Conservation (phyloP, 108 stramenopile genomes). For the Skeletonema potamos region DNA sequence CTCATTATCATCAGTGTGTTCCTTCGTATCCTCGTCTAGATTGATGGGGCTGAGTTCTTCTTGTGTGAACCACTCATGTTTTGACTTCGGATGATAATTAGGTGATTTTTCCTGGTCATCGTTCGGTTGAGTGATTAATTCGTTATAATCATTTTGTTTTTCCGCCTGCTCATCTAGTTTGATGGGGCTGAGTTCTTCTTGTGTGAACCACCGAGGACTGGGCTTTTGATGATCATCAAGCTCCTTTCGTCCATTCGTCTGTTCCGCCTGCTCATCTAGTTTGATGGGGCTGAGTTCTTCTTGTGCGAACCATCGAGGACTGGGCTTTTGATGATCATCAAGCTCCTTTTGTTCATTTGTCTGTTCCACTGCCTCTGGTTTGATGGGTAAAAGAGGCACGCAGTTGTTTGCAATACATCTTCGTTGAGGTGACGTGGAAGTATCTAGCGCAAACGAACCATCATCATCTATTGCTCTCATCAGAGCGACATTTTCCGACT, state of each 20-base stretch:
- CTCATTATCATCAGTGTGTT: not conserved
- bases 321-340: too few relatives aligned
- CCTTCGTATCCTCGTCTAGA: not conserved
- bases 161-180: too few relatives aligned
- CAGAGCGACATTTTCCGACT: conserved; percentile 17
- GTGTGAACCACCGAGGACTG: too few relatives aligned
- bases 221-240: too few relatives aligned
- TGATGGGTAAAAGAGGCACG: not conserved
- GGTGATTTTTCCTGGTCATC: too few relatives aligned
- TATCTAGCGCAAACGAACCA: not conserved
- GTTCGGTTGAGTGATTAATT: too few relatives aligned
- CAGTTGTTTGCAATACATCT: not conserved
- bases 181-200: too few relatives aligned
- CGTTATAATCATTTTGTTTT: too few relatives aligned
- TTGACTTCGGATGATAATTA: not conserved
- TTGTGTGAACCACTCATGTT: not conserved
- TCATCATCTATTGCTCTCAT: not conserved
- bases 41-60: not conserved
- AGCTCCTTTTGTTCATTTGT: not conserved
- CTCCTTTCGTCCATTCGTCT: not conserved
- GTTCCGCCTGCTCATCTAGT: too few relatives aligned
- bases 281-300: too few relatives aligned
- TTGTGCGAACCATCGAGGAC: too few relatives aligned
- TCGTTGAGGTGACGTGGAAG: not conserved
- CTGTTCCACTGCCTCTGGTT: not conserved